Percentiles rank a stretch among this genome's conserved stretches.
phyloP scores from a whole-genome alignment of 1,284 basidiomycete genomes.

The Boletus semigastroideus region DNA sequence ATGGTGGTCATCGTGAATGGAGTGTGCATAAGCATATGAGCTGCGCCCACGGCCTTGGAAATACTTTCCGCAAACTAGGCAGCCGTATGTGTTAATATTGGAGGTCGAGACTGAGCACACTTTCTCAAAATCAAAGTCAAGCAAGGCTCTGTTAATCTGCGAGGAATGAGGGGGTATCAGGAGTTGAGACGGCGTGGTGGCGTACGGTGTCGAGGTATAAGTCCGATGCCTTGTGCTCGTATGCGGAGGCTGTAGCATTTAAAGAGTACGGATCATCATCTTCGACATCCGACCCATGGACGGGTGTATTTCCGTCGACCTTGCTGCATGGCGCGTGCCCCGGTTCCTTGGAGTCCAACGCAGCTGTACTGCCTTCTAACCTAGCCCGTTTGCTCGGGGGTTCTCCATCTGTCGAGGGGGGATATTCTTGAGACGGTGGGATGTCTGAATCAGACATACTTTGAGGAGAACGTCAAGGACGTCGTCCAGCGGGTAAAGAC shows the following conservation, averaged over 20 bases:
- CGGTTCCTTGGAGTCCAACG: constrained; percentile 12
- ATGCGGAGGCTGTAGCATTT: constrained; percentile 35
- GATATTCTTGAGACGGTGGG: constrained; percentile 9
- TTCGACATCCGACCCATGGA: constrained; percentile 40
- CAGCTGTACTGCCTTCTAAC: constrained; percentile 25
- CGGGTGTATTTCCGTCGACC: constrained; percentile 31
- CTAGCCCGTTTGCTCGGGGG: constrained; percentile 47
- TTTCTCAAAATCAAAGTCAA: constrained; percentile 99
- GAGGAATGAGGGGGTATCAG: constrained; percentile 21
- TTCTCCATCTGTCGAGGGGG: constrained; percentile 19
- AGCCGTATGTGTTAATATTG: constrained; percentile 98
- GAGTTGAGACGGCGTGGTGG: constrained; percentile 20
- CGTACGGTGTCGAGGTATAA: constrained; percentile 94
- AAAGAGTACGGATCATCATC: constrained; percentile 53
- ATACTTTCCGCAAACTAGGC: constrained; percentile 97
- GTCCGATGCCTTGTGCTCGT: constrained; percentile 69
- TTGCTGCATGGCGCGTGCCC: constrained; percentile 14
- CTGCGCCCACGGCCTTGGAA: constrained; percentile 95
- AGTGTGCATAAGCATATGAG: constrained; percentile 95
- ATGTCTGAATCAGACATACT: constrained; percentile 18
- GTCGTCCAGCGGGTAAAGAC: background rate
- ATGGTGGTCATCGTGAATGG: constrained; percentile 97
- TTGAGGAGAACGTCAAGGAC: constrained; percentile 1
- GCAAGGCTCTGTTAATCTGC: constrained; percentile 82
- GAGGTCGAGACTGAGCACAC: constrained; percentile 95